Base-by-base conservation (phyloP, 305 asterid species). In the Solanum hybrid region DNA sequence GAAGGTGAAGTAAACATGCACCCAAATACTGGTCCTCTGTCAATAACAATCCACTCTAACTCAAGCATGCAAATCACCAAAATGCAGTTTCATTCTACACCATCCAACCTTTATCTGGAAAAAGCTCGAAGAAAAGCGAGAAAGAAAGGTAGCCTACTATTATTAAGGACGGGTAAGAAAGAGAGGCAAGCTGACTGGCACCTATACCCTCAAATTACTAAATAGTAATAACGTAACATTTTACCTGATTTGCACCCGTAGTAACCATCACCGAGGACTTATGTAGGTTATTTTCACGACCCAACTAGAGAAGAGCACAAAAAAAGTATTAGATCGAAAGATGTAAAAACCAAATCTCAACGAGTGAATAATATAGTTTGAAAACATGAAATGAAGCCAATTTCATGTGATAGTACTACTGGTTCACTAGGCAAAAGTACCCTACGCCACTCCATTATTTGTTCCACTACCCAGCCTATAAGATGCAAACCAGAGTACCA, bases 191-290 rank as follows among this genome's bases (percentile, higher is more conserved):
- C n/a, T 75, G 24, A 75, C 38, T 20, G 22, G 20, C 56, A 77
- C 51, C 85, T 22, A 35, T n/a, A 35, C 31, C 85, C 56, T 79
- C 56, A 79, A 36, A 78, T 34, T 16, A n/a, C 31, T 22, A 10
- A 42, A 16, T 10, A 81, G n/a, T 81, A 42, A 26, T 40, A 42
- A 27, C 10, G 81, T 16, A 71, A 86, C 12, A 24, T 51, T 90
- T 38, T 90, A 96, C 98, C 99, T 97, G 99, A 94, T 97, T 97
- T 64, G 99, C 99, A 64, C 99, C 99, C 38, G 99, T 98, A 89
- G 99, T 97, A 90, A 97, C 99, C 98, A 97, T 97, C 88, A 97
- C 99, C 0, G 97, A 95, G 87, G 99, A 96, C 88, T 96, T 96
- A 80, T 90, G 90, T 72, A 97, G 89, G 72, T 94, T 93, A 91